phyloP scores from a whole-genome alignment of 2,329 filamentous ascomycete species.

The Zasmidium citrigriseum region DNA sequence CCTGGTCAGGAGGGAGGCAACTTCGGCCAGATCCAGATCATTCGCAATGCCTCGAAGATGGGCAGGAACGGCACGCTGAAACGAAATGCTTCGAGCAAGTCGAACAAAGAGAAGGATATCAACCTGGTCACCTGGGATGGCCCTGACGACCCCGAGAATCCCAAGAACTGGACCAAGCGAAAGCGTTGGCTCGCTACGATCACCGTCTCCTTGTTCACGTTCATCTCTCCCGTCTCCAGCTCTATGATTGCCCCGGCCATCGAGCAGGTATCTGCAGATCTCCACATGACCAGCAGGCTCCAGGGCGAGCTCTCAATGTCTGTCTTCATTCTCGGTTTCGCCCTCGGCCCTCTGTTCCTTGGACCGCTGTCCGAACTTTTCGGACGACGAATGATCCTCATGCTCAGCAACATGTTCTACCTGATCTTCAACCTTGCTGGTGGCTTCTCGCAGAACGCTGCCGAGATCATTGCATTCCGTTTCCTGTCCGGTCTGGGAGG shows the following conservation, averaged over 20 bases:
- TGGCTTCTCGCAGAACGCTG: constrained; percentile 36
- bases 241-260: constrained; percentile 43
- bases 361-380: constrained; percentile 41
- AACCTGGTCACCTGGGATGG: constrained; percentile 49
- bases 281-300: constrained; percentile 23
- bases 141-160: constrained; percentile 48
- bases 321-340: constrained; percentile 41
- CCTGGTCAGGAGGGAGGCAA: constrained; percentile 26
- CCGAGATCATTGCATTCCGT: constrained; percentile 39
- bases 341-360: constrained; percentile 39
- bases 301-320: constrained; percentile 35
- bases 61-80: constrained; percentile 30
- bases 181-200: constrained; percentile 48
- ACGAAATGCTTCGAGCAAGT: constrained; percentile 29
- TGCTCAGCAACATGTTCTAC: constrained; percentile 40
- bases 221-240: constrained; percentile 41
- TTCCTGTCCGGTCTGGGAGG: constrained; percentile 42
- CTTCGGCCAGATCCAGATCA: constrained; percentile 35
- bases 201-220: constrained; percentile 44
- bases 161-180: constrained; percentile 48
- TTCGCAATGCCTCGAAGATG: constrained; percentile 28
- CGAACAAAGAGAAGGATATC: constrained; percentile 34
- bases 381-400: constrained; percentile 37
- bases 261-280: constrained; percentile 29
- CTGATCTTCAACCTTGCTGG: constrained; percentile 40